Evolutionary conservation across 805 yeast species (phyloP), one percentile per base, ranked within the genome.

Genomic region (Ascoidea rubescens): DNA sequence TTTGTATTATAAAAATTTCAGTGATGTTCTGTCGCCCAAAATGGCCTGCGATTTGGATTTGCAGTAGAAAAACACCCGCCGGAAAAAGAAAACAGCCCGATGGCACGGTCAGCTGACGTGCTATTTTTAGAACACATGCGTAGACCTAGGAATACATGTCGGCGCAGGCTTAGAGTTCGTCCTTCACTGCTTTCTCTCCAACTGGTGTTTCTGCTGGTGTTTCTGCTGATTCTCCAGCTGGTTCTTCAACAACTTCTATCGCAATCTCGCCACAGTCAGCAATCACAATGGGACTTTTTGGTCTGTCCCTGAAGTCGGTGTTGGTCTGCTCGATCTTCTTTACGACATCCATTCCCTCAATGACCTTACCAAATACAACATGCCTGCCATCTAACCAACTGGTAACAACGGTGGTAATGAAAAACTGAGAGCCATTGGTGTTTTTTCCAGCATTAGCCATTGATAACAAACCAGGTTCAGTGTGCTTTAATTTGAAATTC

Each of bases 311-410:
- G 60, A 74, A 70, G 54, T 71, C 69, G 30, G 95, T 88, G 69
- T 80, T 78, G 56, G 85, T 80, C 49, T 67, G 67, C 70, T 89
- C 96, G 63, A 93, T 80, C 67, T 78, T 74, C 58, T 74, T 69
- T 52, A 91, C 87, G 50, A 88, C 78, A 58, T 91, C 96, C 72
- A 80, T 74, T 49, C 98, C 98, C 53, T 84, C 89, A 16, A 88
- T 54, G 52, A 93, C 96, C 71, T 88, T 87, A 58, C 99, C 99
- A 63, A 93, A 93, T 46, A 93, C 99, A 64, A 93, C 99, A 69
- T 93, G 99, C 60, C 73, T 80, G 58, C 95, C 93, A 64, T 93
- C 88, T 64, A 93, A 79, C 98, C 99, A 93, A 50, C 83, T 71
- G 53, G 96, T 87, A 43, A 78, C 76, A 28, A 85, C 96, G 31